These are phyloP conservation scores for Penicillium sp. DNA, from an alignment of 2,329 filamentous ascomycete genomes.

Conservation along the genomic window DNA sequence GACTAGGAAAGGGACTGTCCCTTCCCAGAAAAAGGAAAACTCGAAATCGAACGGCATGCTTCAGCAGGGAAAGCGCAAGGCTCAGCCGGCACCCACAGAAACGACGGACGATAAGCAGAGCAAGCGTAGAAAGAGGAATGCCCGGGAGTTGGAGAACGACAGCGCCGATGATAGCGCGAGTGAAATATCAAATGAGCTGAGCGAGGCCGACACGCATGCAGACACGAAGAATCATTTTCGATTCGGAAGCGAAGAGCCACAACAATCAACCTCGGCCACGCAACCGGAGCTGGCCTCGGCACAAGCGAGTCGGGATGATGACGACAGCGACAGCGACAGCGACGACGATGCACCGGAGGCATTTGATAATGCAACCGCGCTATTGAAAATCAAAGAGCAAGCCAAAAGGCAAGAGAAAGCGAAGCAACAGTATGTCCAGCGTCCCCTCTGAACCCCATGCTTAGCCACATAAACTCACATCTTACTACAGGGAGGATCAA, in stretches of 20 bases:
- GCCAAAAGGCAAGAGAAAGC: conserved; percentile 35
- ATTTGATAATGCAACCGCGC: conserved; percentile 36
- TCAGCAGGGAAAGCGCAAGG: conserved; percentile 33
- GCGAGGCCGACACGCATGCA: conserved; percentile 12
- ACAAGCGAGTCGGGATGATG: conserved; percentile 10
- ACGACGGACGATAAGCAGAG: conserved; percentile 23
- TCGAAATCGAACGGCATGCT: conserved; percentile 9
- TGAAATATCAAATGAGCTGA: conserved; percentile 8
- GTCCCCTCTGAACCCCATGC: background rate
- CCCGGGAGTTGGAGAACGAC: conserved; percentile 16
- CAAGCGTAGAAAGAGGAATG: conserved; percentile 32
- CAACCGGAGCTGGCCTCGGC: conserved; percentile 17
- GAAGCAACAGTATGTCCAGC: conserved; percentile 31
- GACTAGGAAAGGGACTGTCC: conserved; percentile 25
- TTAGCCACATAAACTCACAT: conserved; percentile 15
- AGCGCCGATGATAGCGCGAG: conserved; percentile 10
- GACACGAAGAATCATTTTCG: conserved; percentile 30
- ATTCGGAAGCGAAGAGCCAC: conserved; percentile 40
- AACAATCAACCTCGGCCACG: conserved; percentile 11
- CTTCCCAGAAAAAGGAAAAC: conserved; percentile 12
- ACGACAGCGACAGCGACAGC: conserved; percentile 25
- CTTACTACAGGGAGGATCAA: conserved; percentile 31
- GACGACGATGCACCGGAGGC: conserved; percentile 40
- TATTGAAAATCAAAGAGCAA: conserved; percentile 33
- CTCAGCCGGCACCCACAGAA: conserved; percentile 15